Base-by-base conservation (phyloP, 1,284 basidiomycete species). In the Microbotryum silenes-acaulis region DNA sequence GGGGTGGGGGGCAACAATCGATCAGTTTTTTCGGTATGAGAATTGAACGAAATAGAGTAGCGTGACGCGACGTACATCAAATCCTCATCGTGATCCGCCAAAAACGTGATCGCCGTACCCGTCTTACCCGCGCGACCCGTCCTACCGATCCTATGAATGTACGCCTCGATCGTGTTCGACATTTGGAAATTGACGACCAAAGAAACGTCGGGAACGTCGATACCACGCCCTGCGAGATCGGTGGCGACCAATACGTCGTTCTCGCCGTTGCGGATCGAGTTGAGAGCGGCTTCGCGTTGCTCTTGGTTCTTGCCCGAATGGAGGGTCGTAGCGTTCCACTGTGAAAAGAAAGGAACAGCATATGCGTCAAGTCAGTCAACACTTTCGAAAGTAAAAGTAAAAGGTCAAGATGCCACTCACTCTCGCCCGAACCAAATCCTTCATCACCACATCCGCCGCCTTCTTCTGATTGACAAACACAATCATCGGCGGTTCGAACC, bases 391-490 rank as follows among this genome's bases (percentile, higher is more conserved):
- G 5, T 6, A 6, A 6, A 27, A 27, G 27, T 27, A 27, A 27
- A 27, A 27, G 27, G 27, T 27, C 27, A 27, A 27, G 27, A 27
- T 4, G 66, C 49, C 14, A 78, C 82, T 54, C 74, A 90, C 84
- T 49, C 89, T 89, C 46, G 85, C 87, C 59, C 90, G 86, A 57
- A 85, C 84, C 9, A 98, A 79, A 72, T 96, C 92, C 75, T 90
- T 90, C 47, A 90, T 87, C 25, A 99, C 88, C 84, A 90, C 87
- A 73, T 99, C 94, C 51, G 93, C 94, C 7, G 90, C 93, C 81
- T 94, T 94, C 81, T 97, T 98, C 77, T 97, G 93, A 77, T 97
- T 98, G 79, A 97, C 92, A 77, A 98, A 99, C 16, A 94, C 89
- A 69, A 99, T 98, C 72, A 98, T 97, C 1, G 96, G 96, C 29